phyloP scores from a whole-genome alignment of 441 rosid species.

The Hura crepitans region DNA sequence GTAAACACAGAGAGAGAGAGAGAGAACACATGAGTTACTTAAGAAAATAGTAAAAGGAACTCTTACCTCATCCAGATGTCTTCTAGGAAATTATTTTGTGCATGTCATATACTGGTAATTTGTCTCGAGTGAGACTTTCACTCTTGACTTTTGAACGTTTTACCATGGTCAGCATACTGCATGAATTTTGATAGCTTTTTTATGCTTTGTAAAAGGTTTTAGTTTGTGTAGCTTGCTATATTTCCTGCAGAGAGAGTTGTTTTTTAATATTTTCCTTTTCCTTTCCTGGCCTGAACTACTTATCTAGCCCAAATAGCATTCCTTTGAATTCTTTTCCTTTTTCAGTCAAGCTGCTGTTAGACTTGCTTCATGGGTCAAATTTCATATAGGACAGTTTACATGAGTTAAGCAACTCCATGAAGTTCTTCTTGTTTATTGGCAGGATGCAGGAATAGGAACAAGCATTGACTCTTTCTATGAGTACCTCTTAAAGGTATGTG shows the following conservation, averaged over 20 bases:
- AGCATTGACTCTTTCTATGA: constrained; percentile 98
- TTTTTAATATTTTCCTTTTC: background rate
- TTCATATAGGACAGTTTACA: constrained; percentile 1
- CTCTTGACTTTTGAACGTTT: background rate
- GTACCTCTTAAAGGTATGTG: constrained; percentile 81
- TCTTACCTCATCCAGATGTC: background rate
- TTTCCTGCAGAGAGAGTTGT: background rate
- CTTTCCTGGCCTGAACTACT: background rate
- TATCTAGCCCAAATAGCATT: constrained; percentile 2
- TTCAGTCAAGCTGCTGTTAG: constrained; percentile 7
- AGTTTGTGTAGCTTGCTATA: background rate
- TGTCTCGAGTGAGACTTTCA: background rate
- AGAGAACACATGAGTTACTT: background rate
- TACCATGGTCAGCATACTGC: background rate
- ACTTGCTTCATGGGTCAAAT: background rate
- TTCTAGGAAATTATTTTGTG: background rate
- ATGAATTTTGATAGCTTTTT: background rate
- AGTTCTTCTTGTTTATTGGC: constrained; percentile 33
- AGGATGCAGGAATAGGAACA: constrained; percentile 99
- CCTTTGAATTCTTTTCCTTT: constrained; percentile 8
- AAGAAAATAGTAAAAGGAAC: background rate
- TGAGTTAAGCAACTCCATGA: constrained; percentile 5
- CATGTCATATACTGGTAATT: background rate
- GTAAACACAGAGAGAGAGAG: background rate
- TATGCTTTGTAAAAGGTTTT: constrained; percentile 3